Conservation (phyloP, 1,284 basidiomycete species). For the Porodaedalea pini region DNA sequence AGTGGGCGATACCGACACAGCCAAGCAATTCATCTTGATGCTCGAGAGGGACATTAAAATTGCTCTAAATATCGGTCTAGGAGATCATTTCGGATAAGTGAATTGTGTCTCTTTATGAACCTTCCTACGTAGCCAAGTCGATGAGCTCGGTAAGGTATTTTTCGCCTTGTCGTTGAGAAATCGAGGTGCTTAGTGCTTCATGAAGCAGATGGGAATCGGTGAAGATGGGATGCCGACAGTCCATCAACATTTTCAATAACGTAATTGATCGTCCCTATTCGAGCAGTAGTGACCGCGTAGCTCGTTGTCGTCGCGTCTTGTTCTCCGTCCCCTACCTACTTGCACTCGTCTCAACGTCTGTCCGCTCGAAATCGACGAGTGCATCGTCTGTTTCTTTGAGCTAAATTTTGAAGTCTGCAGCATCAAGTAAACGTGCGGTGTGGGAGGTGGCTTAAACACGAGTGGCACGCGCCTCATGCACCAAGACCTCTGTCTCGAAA, state of each 20-base stretch:
- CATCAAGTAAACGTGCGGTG: neutral
- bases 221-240: neutral
- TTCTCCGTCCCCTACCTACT: neutral
- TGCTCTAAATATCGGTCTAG: too few relatives aligned
- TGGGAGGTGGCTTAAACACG: neutral
- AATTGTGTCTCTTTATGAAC: too few relatives aligned
- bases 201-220: neutral
- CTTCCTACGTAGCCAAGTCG: too few relatives aligned
- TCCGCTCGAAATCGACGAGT: too few relatives aligned
- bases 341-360: neutral
- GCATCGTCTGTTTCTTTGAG: too few relatives aligned
- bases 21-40: too few relatives aligned
- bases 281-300: neutral
- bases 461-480: constrained; percentile 11
- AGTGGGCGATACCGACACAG: too few relatives aligned
- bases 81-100: too few relatives aligned
- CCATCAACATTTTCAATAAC: neutral
- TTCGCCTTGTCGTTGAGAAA: too few relatives aligned
- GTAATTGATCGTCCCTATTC: neutral
- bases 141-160: too few relatives aligned
- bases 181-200: too few relatives aligned
- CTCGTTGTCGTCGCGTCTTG: neutral
- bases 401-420: neutral
- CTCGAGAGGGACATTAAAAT: too few relatives aligned
- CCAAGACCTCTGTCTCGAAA: neutral